These are phyloP conservation scores for Thalassiosira livingstoniorum DNA, from an alignment of 352 stramenopile species.

Conservation along the genomic window DNA sequence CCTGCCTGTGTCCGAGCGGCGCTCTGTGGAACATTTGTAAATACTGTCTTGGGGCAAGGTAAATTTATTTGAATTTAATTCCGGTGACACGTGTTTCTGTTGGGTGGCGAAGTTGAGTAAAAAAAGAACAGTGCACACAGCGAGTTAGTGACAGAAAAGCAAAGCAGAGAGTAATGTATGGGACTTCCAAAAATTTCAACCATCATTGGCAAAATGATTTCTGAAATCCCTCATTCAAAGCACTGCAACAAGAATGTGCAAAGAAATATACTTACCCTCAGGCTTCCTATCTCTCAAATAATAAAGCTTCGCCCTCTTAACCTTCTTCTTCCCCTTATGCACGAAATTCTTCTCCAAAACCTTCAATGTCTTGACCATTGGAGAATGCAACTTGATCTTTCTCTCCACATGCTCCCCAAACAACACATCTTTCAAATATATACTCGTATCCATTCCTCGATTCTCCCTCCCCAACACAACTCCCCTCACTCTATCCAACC, in stretches of 20 bases:
- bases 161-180: too few relatives aligned
- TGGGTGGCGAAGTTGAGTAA: background rate
- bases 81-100: background rate
- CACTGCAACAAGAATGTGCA: background rate
- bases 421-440: conserved; percentile 81
- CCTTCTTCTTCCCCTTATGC: conserved; percentile 78
- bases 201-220: too few relatives aligned
- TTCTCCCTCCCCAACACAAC: conserved; percentile 78
- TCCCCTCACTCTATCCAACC: conserved; percentile 73
- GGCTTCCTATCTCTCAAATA: conserved; percentile 80
- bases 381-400: conserved; percentile 77
- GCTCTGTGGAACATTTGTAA: too few relatives aligned
- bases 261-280: conserved; percentile 57
- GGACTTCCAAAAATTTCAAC: too few relatives aligned
- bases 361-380: conserved; percentile 75
- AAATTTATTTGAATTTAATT: too few relatives aligned
- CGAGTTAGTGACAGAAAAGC: background rate
- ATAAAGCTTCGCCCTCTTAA: conserved; percentile 84
- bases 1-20: too few relatives aligned
- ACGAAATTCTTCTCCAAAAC: conserved; percentile 83
- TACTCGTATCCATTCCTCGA: conserved; percentile 65
- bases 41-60: too few relatives aligned
- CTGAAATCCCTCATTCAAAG: too few relatives aligned
- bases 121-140: background rate
- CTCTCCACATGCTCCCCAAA: conserved; percentile 78